Base-by-base conservation (phyloP, 495 filamentous ascomycete genomes). In the Geopyxis carbonaria region DNA sequence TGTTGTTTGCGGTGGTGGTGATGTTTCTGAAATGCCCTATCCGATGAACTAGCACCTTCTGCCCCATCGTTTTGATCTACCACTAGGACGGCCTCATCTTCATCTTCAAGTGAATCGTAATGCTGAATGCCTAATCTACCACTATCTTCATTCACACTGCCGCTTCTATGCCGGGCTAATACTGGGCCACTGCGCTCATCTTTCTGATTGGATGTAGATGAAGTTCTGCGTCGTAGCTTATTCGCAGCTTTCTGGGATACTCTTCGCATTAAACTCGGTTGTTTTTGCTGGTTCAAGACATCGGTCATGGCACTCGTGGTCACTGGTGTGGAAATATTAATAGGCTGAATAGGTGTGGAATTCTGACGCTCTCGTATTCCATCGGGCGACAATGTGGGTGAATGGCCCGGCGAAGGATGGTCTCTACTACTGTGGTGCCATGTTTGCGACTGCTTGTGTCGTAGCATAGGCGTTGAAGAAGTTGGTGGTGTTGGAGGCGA, bases 181-280 rank as follows among this genome's bases (percentile, higher is more conserved):
- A 87, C 76, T 2, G 89, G 89, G 0, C 89, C 89, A 18, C 77
- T 76, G 56, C 85, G 93, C 22, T 76, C 75, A 50, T 93, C 84
- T 19, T 82, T 73, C 51, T 72, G 80, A 40, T 74, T 74, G 15
- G 74, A 66, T 25, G 78, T 66, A 4, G 75, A 74, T 0, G 78
- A 77, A 4, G 84, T 89, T 37, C 72, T 68, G 34, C 78, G 72
- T 38, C 85, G 70, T 18, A 78, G 60, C 43, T 71, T 76, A 48
- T 69, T 75, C 25, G 66, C 66, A 3, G 73, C 73, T 21, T 75
- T 72, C n/a, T 67, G 63, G 3, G 76, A 80, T 18, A 80, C 64
- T 41, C 74, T 61, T 29, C 77, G 66, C 45, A 81, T 75, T 38
- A 82, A 51, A 19, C 73, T 50, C 1, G 44, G 22, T 16, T 18